Conservation (phyloP, 495 filamentous ascomycete species). For the Acidiella bohemica region DNA sequence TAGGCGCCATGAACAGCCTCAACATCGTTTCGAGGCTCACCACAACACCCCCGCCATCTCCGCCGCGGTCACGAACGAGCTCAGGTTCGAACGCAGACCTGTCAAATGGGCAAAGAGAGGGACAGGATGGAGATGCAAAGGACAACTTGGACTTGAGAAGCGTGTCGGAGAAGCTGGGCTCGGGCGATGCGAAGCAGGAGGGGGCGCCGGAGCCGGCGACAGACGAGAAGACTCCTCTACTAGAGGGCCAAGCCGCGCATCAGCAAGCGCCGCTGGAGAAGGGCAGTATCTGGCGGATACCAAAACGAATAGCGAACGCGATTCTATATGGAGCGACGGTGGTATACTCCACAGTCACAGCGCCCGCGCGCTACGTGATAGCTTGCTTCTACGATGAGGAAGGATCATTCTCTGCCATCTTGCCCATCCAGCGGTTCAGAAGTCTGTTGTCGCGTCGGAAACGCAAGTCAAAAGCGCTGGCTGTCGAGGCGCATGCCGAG, state of each 20-base stretch:
- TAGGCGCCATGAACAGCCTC: slow-evolving; percentile 78
- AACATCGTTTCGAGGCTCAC: slow-evolving; percentile 81
- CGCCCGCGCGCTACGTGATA: slow-evolving; percentile 67
- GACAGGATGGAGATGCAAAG: too few relatives aligned
- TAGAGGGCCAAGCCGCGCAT: slow-evolving; percentile 20
- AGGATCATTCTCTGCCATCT: slow-evolving; percentile 52
- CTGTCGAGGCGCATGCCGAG: slow-evolving; percentile 26
- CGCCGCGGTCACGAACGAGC: slow-evolving; percentile 21
- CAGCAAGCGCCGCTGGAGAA: slow-evolving; percentile 24
- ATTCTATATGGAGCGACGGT: slow-evolving; percentile 56
- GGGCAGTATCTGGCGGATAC: slow-evolving; percentile 41
- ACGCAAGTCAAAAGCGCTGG: slow-evolving; percentile 29
- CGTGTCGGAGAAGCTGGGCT: slow-evolving; percentile 11
- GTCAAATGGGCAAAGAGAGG: too few relatives aligned
- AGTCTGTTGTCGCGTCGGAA: slow-evolving; percentile 23
- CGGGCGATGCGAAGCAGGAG: background rate
- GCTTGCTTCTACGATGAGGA: slow-evolving; percentile 68
- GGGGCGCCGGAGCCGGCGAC: slow-evolving; percentile 2
- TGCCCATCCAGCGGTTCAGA: slow-evolving; percentile 26
- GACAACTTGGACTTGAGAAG: slow-evolving; percentile 11
- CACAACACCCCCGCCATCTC: slow-evolving; percentile 37
- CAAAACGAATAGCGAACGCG: slow-evolving; percentile 45
- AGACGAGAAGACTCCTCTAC: slow-evolving; percentile 58
- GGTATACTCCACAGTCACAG: slow-evolving; percentile 62
- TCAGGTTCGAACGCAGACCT: slow-evolving; percentile 7